Base-by-base conservation (phyloP, 441 rosid genomes). In the Adansonia rubrostipa region DNA sequence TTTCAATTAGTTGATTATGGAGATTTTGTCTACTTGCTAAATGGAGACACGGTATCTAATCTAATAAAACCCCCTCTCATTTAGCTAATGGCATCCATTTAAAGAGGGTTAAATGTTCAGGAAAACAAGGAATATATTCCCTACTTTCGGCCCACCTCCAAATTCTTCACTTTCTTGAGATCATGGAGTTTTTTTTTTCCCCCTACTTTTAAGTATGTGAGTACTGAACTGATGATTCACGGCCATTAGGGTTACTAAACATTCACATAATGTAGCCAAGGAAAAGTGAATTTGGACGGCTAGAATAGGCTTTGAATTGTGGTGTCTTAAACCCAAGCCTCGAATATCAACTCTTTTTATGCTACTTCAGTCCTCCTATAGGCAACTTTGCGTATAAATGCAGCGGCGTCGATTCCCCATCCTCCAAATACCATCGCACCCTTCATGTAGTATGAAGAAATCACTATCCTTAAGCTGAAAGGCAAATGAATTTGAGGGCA, bases 301-400 rank as follows among this genome's bases (percentile, higher is more conserved):
- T 67, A 54, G 67, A 70, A 73, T 0, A 4, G 54, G 69, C 47
- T 70, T 4, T 44, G 4, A 17, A 62, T 10, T 50, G 50, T 14
- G 42, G 2, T 36, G 6, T n/a, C 53, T 69, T 22, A 6, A 47
- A 20, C 11, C 20, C 19, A 67, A 20, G 6, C 67, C 9, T 2
- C 63, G 60, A 40, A 56, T 45, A 36, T 22, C 15, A 56, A 56
- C 36, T 13, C 33, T 8, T 51, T 40, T 45, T 69, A 15, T 19
- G 7, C 19, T 22, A 5, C 62, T 62, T 80, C 70, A 4, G 11
- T 11, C 62, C 68, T 15, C 60, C 61, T 57, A 28, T 28, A 24
- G 28, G 28, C 77, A 71, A 81, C 87, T 83, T 86, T 83, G 89
- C 91, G 86, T 86, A 71, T 71, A 74, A 82, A 83, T 61, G 60